Percentiles rank a stretch among this genome's conserved stretches.
Conservation (phyloP, 306 rosid genomes). For the Glycine tomentella region DNA sequence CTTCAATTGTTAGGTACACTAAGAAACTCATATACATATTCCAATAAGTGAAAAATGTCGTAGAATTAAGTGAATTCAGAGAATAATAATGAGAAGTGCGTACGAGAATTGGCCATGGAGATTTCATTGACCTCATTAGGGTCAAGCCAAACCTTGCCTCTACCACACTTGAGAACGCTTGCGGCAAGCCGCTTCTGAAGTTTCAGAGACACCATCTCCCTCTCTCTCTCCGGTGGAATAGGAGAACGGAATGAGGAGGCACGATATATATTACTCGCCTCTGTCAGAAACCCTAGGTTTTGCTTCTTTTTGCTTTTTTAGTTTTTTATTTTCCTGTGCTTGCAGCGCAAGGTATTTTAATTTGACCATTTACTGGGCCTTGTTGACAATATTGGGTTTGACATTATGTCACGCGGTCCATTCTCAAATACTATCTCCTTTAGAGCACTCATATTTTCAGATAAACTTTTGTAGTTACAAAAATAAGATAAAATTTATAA, state of each 20-base stretch:
- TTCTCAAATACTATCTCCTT: not conserved
- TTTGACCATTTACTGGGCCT: conserved; percentile 13
- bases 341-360: conserved; percentile 3
- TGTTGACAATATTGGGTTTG: not conserved
- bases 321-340: not conserved
- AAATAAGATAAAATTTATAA: too few species aligned
- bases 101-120: conserved; percentile 99
- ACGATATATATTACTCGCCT: not conserved
- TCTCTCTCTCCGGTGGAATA: not conserved
- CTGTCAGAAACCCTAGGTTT: conserved; percentile 13
- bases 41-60: not conserved
- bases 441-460: too few species aligned
- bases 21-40: not conserved
- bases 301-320: not conserved
- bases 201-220: conserved; percentile 84
- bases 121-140: conserved; percentile 93
- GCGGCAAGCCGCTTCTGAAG: conserved; percentile 97
- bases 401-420: not conserved
- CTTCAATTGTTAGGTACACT: not conserved
- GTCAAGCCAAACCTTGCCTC: conserved; percentile 96
- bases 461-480: too few species aligned
- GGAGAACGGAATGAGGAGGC: not conserved
- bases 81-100: not conserved
- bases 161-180: conserved; percentile 92
- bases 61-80: not conserved